Base-by-base conservation (phyloP, 306 rosid genomes). In the Rosa persica region DNA sequence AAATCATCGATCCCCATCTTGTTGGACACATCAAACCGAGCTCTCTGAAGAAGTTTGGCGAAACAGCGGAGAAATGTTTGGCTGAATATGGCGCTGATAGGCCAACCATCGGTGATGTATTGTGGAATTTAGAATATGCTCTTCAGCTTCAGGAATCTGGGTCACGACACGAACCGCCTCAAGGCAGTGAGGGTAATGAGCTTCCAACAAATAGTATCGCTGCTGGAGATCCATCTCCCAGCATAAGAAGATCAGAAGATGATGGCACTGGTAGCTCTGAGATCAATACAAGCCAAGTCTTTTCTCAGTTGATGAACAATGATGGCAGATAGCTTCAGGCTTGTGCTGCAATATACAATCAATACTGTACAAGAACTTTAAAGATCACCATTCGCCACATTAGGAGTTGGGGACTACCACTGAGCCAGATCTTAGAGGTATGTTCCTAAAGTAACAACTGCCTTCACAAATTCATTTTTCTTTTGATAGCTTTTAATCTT, bases 41-140 rank as follows among this genome's bases (percentile, higher is more conserved):
- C 74, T 93, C 98, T 15, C 80, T 93, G 80, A 91, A 89, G 82
- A 96, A 96, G 76, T 93, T 83, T 40, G 95, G 90, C n/a, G 99
- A 96, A 73, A 96, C 96, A 9, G 99, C 99, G 0, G 97, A 96
- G 87, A 96, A 96, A 87, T 96, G 99, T 79, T 82, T 93, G 88
- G 96, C 97, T 16, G 99, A 96, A 55, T 91, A 96, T 77, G 92
- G 97, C 46, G 97, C 93, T 54, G 98, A 96, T 71, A 83, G 99
- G 86, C 98, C 99, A 84, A 86, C 98, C 8, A 96, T 96, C 91
- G 99, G 99, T 54, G 99, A 96, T 76, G 98, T 96, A 3, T 76
- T 96, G 15, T 96, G 98, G 99, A 96, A 96, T 74, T 84, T 96
- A 89, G 99, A 96, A 80, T 71, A 90, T 68, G 98, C 91, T 34